Conservation (phyloP, 768 basidiomycete genomes). For the Serendipita vermifera region DNA sequence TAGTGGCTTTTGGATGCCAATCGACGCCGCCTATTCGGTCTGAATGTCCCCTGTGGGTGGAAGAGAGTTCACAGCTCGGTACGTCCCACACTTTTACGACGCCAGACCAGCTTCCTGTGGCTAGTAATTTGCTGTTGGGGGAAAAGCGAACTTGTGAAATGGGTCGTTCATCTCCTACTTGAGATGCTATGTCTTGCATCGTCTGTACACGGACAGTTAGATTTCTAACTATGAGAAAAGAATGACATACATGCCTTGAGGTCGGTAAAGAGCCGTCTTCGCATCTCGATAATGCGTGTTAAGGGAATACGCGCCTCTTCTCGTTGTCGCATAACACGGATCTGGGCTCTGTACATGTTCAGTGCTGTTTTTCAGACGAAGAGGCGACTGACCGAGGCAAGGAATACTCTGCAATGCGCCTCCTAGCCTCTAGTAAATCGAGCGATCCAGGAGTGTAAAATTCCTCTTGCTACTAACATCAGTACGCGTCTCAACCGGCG, state of each 20-base stretch:
- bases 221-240: background rate
- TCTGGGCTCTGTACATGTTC: constrained; percentile 71
- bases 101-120: constrained; percentile 95
- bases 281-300: constrained; percentile 77
- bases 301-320: constrained; percentile 80
- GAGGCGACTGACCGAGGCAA: constrained; percentile 66
- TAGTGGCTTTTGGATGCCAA: constrained; percentile 91
- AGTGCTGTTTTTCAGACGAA: constrained; percentile 25
- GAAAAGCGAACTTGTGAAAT: constrained; percentile 90
- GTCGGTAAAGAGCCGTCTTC: constrained; percentile 78
- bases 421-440: constrained; percentile 72
- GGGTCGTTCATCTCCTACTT: constrained; percentile 94
- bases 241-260: constrained; percentile 62
- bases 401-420: constrained; percentile 84
- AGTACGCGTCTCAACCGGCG: constrained; percentile 8
- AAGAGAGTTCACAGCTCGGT: constrained; percentile 71
- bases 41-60: constrained; percentile 65
- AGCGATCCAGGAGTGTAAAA: constrained; percentile 90
- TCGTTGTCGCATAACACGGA: constrained; percentile 84
- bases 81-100: constrained; percentile 92
- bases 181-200: constrained; percentile 86
- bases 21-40: constrained; percentile 92
- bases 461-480: constrained; percentile 58
- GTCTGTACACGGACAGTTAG: constrained; percentile 34
- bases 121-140: constrained; percentile 75